phyloP scores from a whole-genome alignment of 306 rosid genomes.

The Rubus idaeus region DNA sequence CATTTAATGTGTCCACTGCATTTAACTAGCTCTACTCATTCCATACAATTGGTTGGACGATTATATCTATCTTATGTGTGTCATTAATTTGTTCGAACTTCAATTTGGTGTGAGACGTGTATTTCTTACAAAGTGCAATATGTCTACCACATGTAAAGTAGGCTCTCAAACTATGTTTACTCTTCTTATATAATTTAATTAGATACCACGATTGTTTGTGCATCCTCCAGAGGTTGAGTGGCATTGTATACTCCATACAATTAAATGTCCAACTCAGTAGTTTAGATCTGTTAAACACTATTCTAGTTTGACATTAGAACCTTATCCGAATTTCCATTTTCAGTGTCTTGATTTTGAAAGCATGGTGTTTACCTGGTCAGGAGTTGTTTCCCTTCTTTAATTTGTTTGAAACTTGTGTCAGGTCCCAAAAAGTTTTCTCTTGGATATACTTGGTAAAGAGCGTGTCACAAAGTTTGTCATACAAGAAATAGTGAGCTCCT shows the following conservation, averaged over 20 bases:
- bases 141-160: too few relatives aligned
- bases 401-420: slow-evolving; percentile 8
- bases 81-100: neutral
- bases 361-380: too few relatives aligned
- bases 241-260: too few relatives aligned
- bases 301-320: neutral
- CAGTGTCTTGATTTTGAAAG: neutral
- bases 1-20: neutral
- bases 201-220: neutral
- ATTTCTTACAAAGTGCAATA: neutral
- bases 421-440: slow-evolving; percentile 77
- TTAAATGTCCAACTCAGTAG: neutral
- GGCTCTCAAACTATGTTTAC: neutral
- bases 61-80: neutral
- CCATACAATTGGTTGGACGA: neutral
- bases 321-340: neutral
- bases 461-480: slow-evolving; percentile 69
- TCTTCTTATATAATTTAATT: neutral
- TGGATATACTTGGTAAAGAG: slow-evolving; percentile 70
- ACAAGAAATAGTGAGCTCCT: slow-evolving; percentile 75
- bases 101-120: neutral
- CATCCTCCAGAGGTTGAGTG: neutral
- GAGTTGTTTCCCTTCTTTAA: too few relatives aligned
- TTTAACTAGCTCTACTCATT: neutral
- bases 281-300: neutral